Evolutionary conservation across 2,329 filamentous ascomycete species (phyloP), one percentile per base, ranked within the genome.

Genomic region (Diplodia corticola): DNA sequence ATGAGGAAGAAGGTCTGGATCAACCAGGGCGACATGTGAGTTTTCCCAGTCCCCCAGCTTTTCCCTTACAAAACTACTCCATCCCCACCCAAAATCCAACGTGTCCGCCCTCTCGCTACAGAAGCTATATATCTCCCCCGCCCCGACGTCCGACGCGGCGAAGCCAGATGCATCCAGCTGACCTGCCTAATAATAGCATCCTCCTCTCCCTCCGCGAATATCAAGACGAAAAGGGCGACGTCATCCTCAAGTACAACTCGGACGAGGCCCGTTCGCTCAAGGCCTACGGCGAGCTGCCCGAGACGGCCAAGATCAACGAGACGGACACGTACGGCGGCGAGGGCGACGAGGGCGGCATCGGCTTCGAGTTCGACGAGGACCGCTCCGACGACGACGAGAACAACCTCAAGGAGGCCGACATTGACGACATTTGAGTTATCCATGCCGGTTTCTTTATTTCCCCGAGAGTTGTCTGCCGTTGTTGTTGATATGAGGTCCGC

Each of bases 1-100:
- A 91, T 99, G 76, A 89, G 95, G 76, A 99, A 99, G 88, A 99
- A 99, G 88, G 95, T 98, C 81, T 97, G 93, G 93, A 97, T 97
- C 86, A 97, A 97, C 86, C 93, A 97, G 84, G 93, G 93, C 77
- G 92, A 97, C 79, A 97, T 97, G 63, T 64, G 49, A 54, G 63
- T 55, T 7, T 9, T 12, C 15, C 26, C 79, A 28, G 28, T 28
- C 6, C 6, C 28, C 28, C 28, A n/a, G n/a, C n/a, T n/a, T n/a
- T n/a, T n/a, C n/a, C n/a, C n/a, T n/a, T n/a, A n/a, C n/a, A n/a
- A n/a, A n/a, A n/a, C n/a, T n/a, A n/a, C n/a, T n/a, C n/a, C n/a
- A n/a, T n/a, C n/a, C n/a, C 28, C 28, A 28, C 28, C 28, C 28
- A 28, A 4, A 3, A 28, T 28, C 28, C 28, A 3, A n/a, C n/a